Evolutionary conservation across 768 basidiomycete genomes (phyloP).

Genomic region (Serendipita sp.): DNA sequence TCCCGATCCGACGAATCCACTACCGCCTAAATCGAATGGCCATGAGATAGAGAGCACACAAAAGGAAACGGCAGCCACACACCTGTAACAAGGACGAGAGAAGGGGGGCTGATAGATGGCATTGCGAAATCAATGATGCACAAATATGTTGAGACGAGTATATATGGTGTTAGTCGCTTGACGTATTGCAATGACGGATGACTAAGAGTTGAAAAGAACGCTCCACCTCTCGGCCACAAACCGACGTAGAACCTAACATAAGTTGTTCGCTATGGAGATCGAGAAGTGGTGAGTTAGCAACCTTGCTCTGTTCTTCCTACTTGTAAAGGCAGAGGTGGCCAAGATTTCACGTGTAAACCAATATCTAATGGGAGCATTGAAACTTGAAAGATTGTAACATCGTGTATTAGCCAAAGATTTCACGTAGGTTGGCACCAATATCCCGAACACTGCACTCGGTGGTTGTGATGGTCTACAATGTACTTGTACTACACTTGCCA

Average conservation of each 20-base stretch:
- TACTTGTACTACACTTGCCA: too few relatives aligned
- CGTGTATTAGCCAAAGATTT: too few relatives aligned
- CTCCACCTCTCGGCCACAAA: too few relatives aligned
- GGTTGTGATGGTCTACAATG: too few relatives aligned
- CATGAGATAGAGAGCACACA: background rate
- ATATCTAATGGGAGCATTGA: background rate
- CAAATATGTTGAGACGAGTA: background rate
- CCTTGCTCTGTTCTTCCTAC: too few relatives aligned
- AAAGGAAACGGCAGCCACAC: background rate
- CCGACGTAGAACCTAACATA: too few relatives aligned
- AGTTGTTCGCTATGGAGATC: too few relatives aligned
- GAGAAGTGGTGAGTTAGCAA: too few relatives aligned
- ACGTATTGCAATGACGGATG: background rate
- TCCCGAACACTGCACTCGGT: too few relatives aligned
- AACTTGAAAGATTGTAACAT: background rate
- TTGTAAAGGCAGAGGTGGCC: too few relatives aligned
- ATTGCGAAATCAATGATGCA: background rate
- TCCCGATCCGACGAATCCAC: background rate
- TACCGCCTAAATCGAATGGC: background rate
- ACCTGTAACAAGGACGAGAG: slow-evolving; percentile 7
- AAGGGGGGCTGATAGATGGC: background rate
- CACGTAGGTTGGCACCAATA: too few relatives aligned
- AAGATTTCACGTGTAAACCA: too few relatives aligned
- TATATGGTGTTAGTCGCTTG: background rate
- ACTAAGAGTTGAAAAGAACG: background rate